Conservation (phyloP, 441 rosid species). For the Pelargonium fulgidum region DNA sequence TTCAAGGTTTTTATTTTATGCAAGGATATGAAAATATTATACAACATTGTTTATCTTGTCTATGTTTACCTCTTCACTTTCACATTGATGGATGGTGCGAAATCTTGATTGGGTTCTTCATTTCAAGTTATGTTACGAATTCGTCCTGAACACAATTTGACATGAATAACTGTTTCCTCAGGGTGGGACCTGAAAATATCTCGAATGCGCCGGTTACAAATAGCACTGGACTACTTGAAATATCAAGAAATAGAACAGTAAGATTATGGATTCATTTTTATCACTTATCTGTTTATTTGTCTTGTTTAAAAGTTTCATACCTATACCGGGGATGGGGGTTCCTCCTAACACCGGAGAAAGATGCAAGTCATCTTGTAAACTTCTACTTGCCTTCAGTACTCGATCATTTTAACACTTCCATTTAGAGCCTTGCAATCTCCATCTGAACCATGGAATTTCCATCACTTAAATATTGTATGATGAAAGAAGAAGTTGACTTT, state of each 20-base stretch:
- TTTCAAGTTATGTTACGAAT: neutral
- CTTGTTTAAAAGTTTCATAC: neutral
- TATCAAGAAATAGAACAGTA: conserved; percentile 83
- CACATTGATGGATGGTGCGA: neutral
- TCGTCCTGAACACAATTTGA: conserved; percentile 11
- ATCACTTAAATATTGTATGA: conserved; percentile 12
- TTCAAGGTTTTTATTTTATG: neutral
- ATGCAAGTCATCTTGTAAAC: neutral
- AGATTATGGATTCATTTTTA: conserved; percentile 31
- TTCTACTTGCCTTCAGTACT: neutral
- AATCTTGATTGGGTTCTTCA: conserved; percentile 3
- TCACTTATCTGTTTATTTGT: neutral
- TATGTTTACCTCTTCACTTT: conserved; percentile 1
- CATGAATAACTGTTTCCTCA: conserved; percentile 33
- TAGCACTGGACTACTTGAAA: conserved; percentile 76
- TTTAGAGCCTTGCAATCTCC: neutral
- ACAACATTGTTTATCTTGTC: neutral
- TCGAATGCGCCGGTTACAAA: conserved; percentile 69
- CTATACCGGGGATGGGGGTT: neutral
- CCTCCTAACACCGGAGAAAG: neutral
- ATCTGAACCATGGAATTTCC: neutral
- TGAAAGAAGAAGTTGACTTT: conserved; percentile 18
- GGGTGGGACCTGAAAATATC: conserved; percentile 85
- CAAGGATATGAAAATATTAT: neutral
- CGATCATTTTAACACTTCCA: neutral